These are phyloP conservation scores for Cordyceps militaris DNA, from an alignment of 2,329 filamentous ascomycete genomes.

Conservation along the genomic window DNA sequence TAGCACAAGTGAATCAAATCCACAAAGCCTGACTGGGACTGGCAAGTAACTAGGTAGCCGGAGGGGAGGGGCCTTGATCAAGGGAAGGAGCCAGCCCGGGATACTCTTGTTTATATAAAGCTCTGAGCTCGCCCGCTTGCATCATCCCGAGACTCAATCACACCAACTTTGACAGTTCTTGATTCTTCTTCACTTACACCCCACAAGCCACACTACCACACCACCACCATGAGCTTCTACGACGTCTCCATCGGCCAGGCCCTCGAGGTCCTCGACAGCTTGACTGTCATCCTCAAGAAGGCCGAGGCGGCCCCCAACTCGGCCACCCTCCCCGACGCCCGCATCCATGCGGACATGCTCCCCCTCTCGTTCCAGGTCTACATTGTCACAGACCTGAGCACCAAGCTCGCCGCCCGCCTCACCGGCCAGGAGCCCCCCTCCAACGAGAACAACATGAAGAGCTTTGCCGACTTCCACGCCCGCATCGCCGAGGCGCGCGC, in stretches of 20 bases:
- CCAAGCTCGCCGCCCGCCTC: constrained; percentile 28
- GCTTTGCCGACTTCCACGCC: constrained; percentile 28
- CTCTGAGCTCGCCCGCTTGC: not conserved
- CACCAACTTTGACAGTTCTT: not conserved
- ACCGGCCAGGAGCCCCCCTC: constrained; percentile 24
- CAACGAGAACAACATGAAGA: constrained; percentile 22
- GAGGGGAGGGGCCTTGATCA: not conserved
- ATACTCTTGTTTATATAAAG: constrained; percentile 1
- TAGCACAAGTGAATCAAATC: not conserved
- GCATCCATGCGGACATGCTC: constrained; percentile 36
- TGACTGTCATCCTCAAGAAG: constrained; percentile 30
- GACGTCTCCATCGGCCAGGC: constrained; percentile 29
- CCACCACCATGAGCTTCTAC: constrained; percentile 33
- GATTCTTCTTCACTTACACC: not conserved
- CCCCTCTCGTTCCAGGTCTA: constrained; percentile 35
- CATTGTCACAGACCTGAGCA: constrained; percentile 23
- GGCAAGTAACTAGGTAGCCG: not conserved
- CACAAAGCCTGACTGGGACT: not conserved
- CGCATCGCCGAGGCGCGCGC: constrained; percentile 27
- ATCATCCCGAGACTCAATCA: not conserved
- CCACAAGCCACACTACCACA: not conserved
- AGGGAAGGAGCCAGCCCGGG: not conserved
- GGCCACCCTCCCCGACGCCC: constrained; percentile 25
- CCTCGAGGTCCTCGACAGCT: constrained; percentile 25
- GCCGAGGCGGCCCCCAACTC: constrained; percentile 27